Evolutionary conservation across 2,329 filamentous ascomycete species (phyloP), one percentile per base, ranked within the genome.

Genomic region (Pseudogymnoascus sp.): DNA sequence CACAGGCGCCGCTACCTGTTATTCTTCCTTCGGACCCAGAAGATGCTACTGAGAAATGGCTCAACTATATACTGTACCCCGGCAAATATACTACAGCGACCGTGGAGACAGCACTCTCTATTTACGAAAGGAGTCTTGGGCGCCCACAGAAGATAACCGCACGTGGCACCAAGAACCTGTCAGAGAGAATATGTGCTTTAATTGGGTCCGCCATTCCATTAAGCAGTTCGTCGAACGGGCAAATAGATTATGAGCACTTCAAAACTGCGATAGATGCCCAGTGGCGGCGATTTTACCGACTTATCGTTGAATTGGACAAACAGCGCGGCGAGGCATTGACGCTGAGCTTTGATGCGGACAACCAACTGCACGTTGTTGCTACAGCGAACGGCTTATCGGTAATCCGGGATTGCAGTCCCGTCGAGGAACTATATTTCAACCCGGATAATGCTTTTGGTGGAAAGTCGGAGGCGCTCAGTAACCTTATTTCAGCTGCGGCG

Each of bases 271-370:
- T 88, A 60, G 88, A 94, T 70, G 81, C 83, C 9, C 92, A 96
- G 72, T 99, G 94, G 94, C 85, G 89, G 65, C 84, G 89, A 59
- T 96, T 96, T 74, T 96, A 92, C 76, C 86, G 92, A 33, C 81
- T 97, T 15, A 81, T 96, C 15, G 81, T 89, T 10, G 92, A 96
- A 71, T 77, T 99, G 40, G 92, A 97, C 71, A 92, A 89, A 69
- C 87, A 90, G 69, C 83, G 92, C 69, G 88, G 89, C 15, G 92
- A 97, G 70, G 87, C 90, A 0, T 75, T 97, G 47, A 86, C 89
- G 1, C 78, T 97, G 47, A 84, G 86, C 0, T 85, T 90, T 61
- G 94, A 97, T 69, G 73, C 81, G 0, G 80, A 83, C 57, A 80
- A 82, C 8, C 86, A 87, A 58, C 82, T 92, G 76, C 84, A 90